These are phyloP conservation scores for Fusarium sp. DNA, from an alignment of 2,329 filamentous ascomycete genomes.

Conservation along the genomic window DNA sequence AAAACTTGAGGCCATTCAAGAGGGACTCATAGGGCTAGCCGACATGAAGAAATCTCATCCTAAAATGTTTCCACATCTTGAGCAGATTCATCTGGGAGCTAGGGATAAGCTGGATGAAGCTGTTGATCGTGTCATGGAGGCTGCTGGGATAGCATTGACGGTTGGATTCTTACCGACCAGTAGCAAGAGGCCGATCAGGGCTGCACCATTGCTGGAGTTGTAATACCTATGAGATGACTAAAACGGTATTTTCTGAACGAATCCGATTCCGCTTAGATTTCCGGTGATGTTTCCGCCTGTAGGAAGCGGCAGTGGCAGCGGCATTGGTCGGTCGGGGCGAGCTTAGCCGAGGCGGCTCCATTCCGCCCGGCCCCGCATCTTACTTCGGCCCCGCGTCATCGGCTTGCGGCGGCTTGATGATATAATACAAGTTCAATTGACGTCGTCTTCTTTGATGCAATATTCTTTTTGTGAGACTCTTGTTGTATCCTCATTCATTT, in stretches of 20 bases:
- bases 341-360: constrained; percentile 7
- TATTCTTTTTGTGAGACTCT: neutral
- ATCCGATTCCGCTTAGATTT: neutral
- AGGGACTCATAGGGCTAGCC: neutral
- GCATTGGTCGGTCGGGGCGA: neutral
- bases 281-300: neutral
- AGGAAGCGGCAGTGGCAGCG: neutral
- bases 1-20: neutral
- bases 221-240: neutral
- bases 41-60: neutral
- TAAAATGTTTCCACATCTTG: neutral
- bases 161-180: neutral
- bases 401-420: constrained; percentile 34
- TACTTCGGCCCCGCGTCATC: constrained; percentile 12
- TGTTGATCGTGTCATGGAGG: neutral
- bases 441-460: neutral
- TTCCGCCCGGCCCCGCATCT: constrained; percentile 19
- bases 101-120: neutral
- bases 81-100: neutral
- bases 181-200: neutral
- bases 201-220: neutral
- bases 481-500: neutral
- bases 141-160: neutral
- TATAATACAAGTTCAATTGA: constrained; percentile 16
- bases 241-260: neutral